Percentiles rank a stretch among this genome's conserved stretches.
These are phyloP conservation scores for Phlyctochytrium arcticum DNA, from an alignment of 192 early-diverging fungal species.

Conservation along the genomic window DNA sequence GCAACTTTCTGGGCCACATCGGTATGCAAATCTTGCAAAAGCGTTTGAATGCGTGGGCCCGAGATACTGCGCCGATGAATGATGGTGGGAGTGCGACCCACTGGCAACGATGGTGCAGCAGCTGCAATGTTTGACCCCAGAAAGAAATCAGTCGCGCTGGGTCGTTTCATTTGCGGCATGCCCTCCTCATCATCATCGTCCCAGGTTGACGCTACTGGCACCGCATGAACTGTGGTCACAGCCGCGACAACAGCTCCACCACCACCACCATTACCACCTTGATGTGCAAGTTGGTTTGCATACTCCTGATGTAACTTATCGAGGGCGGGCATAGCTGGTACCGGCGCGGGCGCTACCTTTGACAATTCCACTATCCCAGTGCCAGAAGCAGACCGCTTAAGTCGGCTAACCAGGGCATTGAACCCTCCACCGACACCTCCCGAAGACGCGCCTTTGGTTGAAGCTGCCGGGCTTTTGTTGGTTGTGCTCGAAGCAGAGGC, in stretches of 20 bases:
- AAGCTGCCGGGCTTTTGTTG: too few relatives aligned
- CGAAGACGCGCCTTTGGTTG: not conserved
- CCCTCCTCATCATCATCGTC: too few relatives aligned
- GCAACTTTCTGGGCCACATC: conserved; percentile 9
- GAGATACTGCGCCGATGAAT: conserved; percentile 9
- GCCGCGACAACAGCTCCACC: not conserved
- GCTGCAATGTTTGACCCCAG: too few relatives aligned
- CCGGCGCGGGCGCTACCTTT: not conserved
- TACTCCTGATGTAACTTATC: too few relatives aligned
- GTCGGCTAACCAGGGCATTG: not conserved
- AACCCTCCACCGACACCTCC: not conserved
- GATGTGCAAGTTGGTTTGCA: too few relatives aligned
- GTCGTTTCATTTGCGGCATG: too few relatives aligned
- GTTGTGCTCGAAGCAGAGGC: too few relatives aligned
- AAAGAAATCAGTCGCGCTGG: too few relatives aligned
- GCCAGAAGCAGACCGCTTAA: not conserved
- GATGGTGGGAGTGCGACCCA: not conserved
- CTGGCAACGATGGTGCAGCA: too few relatives aligned
- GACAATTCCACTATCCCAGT: not conserved
- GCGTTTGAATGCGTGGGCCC: conserved; percentile 11
- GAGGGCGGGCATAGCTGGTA: too few relatives aligned
- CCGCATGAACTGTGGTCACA: too few relatives aligned
- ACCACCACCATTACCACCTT: not conserved
- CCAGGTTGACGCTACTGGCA: too few relatives aligned
- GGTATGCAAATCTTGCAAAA: conserved; percentile 4